A percentile compares a stretch with the other conserved stretches of the same genome.
These are phyloP conservation scores for Aspergillus sclerotialis DNA, from an alignment of 2,329 filamentous ascomycete genomes.

Conservation along the genomic window DNA sequence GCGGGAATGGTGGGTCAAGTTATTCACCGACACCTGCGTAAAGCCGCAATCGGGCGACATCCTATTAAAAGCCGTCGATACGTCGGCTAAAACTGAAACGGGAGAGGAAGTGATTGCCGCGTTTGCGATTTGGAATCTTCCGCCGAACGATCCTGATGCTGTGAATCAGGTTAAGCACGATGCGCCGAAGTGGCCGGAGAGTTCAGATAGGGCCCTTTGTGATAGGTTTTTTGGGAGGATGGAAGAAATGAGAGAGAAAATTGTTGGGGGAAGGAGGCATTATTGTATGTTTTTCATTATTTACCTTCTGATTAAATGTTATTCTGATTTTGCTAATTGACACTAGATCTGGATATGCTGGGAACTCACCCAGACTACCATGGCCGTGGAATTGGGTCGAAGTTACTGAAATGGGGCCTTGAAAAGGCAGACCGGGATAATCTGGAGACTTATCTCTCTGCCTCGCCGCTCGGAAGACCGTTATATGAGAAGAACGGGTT, in stretches of 20 bases:
- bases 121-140: constrained; percentile 20
- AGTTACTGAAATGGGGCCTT: constrained; percentile 30
- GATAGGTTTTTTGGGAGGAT: constrained; percentile 14
- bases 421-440: constrained; percentile 27
- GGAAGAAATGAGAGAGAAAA: constrained; percentile 6
- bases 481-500: constrained; percentile 37
- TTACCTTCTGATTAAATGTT: not conserved
- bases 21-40: constrained; percentile 4
- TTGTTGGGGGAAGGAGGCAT: constrained; percentile 15
- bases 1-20: constrained; percentile 10
- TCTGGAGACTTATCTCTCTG: constrained; percentile 29
- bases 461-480: constrained; percentile 25
- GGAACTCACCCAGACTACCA: constrained; percentile 17
- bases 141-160: not conserved
- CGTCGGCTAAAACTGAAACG: constrained; percentile 2
- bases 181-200: constrained; percentile 8
- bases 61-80: constrained; percentile 11
- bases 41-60: not conserved
- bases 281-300: constrained; percentile 16
- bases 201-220: constrained; percentile 13
- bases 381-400: constrained; percentile 16
- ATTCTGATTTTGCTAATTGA: not conserved
- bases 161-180: constrained; percentile 5
- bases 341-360: constrained; percentile 17
- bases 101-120: constrained; percentile 9